Conservation (phyloP, 306 rosid species). For the Bauhinia variegata region DNA sequence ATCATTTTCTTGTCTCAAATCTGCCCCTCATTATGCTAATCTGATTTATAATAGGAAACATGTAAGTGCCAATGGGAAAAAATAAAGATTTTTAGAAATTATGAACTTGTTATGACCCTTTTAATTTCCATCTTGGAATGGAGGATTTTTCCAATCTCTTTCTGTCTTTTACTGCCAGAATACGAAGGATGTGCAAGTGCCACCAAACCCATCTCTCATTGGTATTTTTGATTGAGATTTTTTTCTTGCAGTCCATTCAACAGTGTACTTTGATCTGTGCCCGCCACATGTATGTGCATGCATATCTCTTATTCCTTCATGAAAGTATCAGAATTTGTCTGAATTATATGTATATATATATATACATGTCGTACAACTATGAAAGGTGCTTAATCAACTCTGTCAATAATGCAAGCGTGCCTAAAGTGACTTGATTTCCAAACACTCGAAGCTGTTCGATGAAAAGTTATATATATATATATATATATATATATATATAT, state of each 20-base stretch:
- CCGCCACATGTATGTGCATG: constrained; percentile 12
- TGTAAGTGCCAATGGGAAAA: too few relatives aligned
- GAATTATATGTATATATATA: not conserved
- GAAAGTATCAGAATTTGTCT: not conserved
- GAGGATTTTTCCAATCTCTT: too few relatives aligned
- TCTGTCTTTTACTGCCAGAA: not conserved
- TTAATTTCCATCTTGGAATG: too few relatives aligned
- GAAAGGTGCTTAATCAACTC: not conserved
- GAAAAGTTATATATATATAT: too few relatives aligned
- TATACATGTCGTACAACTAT: not conserved
- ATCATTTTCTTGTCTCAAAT: too few relatives aligned
- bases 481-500: too few relatives aligned
- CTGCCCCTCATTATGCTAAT: too few relatives aligned
- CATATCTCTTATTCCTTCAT: not conserved
- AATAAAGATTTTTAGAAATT: too few relatives aligned
- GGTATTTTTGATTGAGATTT: not conserved
- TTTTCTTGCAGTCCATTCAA: not conserved
- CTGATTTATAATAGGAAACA: too few relatives aligned
- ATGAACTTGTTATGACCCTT: too few relatives aligned
- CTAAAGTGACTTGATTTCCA: constrained; percentile 1
- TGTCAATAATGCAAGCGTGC: not conserved
- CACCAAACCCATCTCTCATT: not conserved
- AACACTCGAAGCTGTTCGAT: not conserved
- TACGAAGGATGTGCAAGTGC: not conserved
- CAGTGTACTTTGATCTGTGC: not conserved